A percentile compares a stretch with the other conserved stretches of the same genome.
These are phyloP conservation scores for Arabidopsis lyrata DNA, from an alignment of 441 rosid species.

Conservation along the genomic window DNA sequence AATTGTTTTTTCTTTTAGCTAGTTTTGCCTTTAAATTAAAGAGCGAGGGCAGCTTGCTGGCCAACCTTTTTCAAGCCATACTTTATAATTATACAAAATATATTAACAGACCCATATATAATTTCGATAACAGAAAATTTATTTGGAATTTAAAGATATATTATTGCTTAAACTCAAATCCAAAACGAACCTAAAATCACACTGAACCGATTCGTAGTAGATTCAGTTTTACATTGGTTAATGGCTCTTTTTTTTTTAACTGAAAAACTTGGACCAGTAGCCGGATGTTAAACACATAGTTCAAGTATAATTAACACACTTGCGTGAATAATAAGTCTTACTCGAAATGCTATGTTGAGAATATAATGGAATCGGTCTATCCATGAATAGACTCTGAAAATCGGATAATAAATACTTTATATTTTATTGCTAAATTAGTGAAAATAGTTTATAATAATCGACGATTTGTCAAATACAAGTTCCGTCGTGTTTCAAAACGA, in stretches of 20 bases:
- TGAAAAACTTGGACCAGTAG: not conserved
- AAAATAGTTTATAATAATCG: not conserved
- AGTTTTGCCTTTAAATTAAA: constrained; percentile 42
- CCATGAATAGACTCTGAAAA: not conserved
- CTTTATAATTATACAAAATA: constrained; percentile 11
- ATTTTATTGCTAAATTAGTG: not conserved
- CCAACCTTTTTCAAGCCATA: constrained; percentile 35
- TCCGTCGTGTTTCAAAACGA: constrained; percentile 8
- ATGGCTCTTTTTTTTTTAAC: not conserved
- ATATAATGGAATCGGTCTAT: too few species aligned
- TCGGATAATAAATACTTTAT: too few species aligned
- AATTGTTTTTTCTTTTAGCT: constrained; percentile 17
- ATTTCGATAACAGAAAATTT: not conserved
- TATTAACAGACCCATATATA: not conserved
- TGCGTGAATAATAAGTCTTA: constrained; percentile 6
- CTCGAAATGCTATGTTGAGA: not conserved
- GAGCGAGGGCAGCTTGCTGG: constrained; percentile 15
- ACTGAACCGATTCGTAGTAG: not conserved
- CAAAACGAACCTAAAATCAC: not conserved
- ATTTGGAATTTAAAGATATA: not conserved
- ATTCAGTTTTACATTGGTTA: not conserved
- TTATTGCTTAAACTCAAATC: not conserved
- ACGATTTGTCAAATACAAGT: constrained; percentile 1
- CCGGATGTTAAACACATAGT: not conserved
- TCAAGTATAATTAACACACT: not conserved